Percentiles rank a stretch among this genome's conserved stretches.
These are phyloP conservation scores for Mycena venus DNA, from an alignment of 768 basidiomycete species.

Conservation along the genomic window DNA sequence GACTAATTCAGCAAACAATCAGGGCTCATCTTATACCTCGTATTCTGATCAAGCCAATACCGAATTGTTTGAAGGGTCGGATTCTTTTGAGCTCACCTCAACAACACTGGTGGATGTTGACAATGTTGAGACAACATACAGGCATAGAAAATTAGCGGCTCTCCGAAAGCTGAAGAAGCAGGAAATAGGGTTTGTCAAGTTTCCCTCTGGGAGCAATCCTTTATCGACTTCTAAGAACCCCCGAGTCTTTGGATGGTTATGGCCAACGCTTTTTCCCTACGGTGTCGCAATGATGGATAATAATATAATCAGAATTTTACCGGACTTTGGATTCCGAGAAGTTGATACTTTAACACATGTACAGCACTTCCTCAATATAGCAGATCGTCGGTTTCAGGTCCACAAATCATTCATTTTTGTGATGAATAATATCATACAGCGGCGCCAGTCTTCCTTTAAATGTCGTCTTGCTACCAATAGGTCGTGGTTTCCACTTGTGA, in stretches of 20 bases:
- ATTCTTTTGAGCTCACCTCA: too few species aligned
- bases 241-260: constrained; percentile 28
- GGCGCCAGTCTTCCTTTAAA: too few species aligned
- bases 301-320: neutral
- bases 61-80: constrained; percentile 9
- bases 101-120: constrained; percentile 31
- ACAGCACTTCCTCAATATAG: constrained; percentile 25
- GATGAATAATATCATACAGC: too few species aligned
- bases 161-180: constrained; percentile 19
- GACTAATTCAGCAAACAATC: constrained; percentile 19
- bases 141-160: constrained; percentile 26
- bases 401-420: too few species aligned
- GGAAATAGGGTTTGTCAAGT: constrained; percentile 29
- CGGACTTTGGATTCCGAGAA: constrained; percentile 7
- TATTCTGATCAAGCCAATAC: constrained; percentile 31
- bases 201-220: constrained; percentile 26
- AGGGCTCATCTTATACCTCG: constrained; percentile 28
- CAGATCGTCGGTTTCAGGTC: too few species aligned
- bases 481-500: constrained; percentile 25
- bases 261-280: constrained; percentile 38
- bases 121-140: constrained; percentile 21
- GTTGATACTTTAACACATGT: constrained; percentile 23
- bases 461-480: constrained; percentile 12
- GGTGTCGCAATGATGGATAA: constrained; percentile 36
- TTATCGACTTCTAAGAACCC: constrained; percentile 31